A percentile compares a stretch with the other conserved stretches of the same genome.
phyloP scores from a whole-genome alignment of 2,329 filamentous ascomycete species.

The Hymenoscyphus infarciens region DNA sequence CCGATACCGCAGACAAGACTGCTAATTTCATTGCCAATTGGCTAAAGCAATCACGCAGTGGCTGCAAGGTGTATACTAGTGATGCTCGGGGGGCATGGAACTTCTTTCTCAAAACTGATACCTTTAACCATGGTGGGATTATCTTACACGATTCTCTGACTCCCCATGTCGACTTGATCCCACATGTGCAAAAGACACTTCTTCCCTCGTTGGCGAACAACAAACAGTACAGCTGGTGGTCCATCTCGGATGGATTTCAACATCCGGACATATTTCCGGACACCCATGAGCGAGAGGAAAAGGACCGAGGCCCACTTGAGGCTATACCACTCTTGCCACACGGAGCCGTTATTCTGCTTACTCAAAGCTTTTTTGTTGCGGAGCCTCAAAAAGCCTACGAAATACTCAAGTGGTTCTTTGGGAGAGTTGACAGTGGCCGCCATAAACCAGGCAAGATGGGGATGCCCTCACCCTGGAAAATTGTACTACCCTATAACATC shows the following conservation, averaged over 20 bases:
- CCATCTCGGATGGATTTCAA: conserved; percentile 24
- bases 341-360: conserved; percentile 45
- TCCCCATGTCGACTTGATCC: neutral
- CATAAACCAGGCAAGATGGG: conserved; percentile 15
- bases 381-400: conserved; percentile 41
- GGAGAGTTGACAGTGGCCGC: conserved; percentile 11
- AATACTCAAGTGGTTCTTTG: conserved; percentile 43
- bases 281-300: conserved; percentile 12
- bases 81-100: conserved; percentile 45
- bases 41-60: conserved; percentile 40
- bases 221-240: conserved; percentile 27
- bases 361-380: conserved; percentile 47
- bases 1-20: conserved; percentile 37
- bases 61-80: conserved; percentile 43
- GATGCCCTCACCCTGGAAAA: conserved; percentile 19
- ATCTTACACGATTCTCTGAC: conserved; percentile 31
- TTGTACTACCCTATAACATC: conserved; percentile 27
- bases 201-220: conserved; percentile 14
- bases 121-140: conserved; percentile 22
- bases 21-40: conserved; percentile 43
- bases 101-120: conserved; percentile 38
- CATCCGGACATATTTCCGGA: conserved; percentile 30
- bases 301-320: conserved; percentile 36
- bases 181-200: conserved; percentile 1
- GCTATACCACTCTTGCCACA: conserved; percentile 44